phyloP scores from a whole-genome alignment of 495 filamentous ascomycete species.

The Hypoxylon fuscum region DNA sequence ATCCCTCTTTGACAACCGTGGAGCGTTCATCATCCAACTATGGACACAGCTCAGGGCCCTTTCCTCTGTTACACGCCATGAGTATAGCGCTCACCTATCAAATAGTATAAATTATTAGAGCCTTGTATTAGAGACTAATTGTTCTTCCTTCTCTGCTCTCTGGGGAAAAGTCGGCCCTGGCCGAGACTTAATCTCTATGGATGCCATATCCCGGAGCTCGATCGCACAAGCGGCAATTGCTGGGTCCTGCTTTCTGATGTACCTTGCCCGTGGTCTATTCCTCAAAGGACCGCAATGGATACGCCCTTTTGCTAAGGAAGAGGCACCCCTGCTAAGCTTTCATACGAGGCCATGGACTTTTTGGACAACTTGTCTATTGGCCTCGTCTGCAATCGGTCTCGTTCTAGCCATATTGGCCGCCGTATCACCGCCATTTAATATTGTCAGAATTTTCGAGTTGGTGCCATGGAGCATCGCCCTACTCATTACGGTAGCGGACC shows the following conservation, averaged over 20 bases:
- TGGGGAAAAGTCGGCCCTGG: background rate
- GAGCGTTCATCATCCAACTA: constrained; percentile 6
- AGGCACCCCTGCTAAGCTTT: constrained; percentile 11
- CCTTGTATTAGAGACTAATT: constrained; percentile 3
- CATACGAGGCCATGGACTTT: constrained; percentile 32
- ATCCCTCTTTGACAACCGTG: constrained; percentile 10
- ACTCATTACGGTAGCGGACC: constrained; percentile 56
- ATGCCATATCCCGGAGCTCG: constrained; percentile 24
- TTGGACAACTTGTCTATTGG: constrained; percentile 37
- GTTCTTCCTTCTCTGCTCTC: constrained; percentile 13
- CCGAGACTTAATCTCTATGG: constrained; percentile 28
- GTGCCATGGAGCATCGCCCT: constrained; percentile 54
- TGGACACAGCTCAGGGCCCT: constrained; percentile 12
- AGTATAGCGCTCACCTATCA: constrained; percentile 21
- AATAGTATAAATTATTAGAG: constrained; percentile 26
- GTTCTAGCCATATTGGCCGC: constrained; percentile 34
- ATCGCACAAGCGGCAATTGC: constrained; percentile 42
- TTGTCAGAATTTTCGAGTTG: constrained; percentile 30
- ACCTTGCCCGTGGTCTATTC: constrained; percentile 27
- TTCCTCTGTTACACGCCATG: constrained; percentile 20
- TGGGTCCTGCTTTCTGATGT: constrained; percentile 33
- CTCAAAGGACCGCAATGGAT: constrained; percentile 44
- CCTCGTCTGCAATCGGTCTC: constrained; percentile 35
- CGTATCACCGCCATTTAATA: constrained; percentile 28
- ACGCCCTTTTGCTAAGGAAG: constrained; percentile 44